These are phyloP conservation scores for Sophora flavescens DNA, from an alignment of 306 rosid species.

Conservation along the genomic window DNA sequence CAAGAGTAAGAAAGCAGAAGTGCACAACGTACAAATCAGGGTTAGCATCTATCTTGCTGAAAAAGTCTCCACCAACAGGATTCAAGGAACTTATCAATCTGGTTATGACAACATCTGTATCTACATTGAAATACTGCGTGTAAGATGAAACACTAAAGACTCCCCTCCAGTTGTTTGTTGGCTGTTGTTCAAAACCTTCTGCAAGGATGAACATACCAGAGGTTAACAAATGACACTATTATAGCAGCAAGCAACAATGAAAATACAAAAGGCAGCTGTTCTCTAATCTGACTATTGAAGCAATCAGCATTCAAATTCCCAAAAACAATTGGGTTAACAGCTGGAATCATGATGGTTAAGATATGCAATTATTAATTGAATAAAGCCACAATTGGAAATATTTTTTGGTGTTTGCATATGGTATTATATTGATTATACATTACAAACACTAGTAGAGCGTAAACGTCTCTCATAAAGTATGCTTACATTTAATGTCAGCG, in stretches of 20 bases:
- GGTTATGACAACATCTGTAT: slow-evolving; percentile 81
- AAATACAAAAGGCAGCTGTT: slow-evolving; percentile 26
- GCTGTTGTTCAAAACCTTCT: slow-evolving; percentile 91
- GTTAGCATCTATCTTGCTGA: slow-evolving; percentile 91
- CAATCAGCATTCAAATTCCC: slow-evolving; percentile 33
- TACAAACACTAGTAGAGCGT: background rate
- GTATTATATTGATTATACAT: background rate
- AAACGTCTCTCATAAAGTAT: background rate
- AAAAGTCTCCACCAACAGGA: slow-evolving; percentile 86
- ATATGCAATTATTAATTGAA: slow-evolving; percentile 26
- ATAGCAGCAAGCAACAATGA: slow-evolving; percentile 15
- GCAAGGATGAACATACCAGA: slow-evolving; percentile 46
- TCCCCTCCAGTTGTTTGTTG: slow-evolving; percentile 91
- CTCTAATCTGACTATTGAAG: slow-evolving; percentile 32
- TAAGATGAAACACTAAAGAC: slow-evolving; percentile 83
- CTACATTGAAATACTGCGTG: slow-evolving; percentile 88
- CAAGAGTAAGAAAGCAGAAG: slow-evolving; percentile 26
- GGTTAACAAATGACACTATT: slow-evolving; percentile 25
- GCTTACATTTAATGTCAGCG: slow-evolving; percentile 28
- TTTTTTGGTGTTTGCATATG: slow-evolving; percentile 4
- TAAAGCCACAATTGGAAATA: slow-evolving; percentile 5
- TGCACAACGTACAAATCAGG: slow-evolving; percentile 86
- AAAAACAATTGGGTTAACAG: slow-evolving; percentile 21
- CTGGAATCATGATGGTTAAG: slow-evolving; percentile 16
- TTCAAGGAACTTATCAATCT: slow-evolving; percentile 83